These are phyloP conservation scores for Logfia minima DNA, from an alignment of 129 eudicot species.

Conservation along the genomic window DNA sequence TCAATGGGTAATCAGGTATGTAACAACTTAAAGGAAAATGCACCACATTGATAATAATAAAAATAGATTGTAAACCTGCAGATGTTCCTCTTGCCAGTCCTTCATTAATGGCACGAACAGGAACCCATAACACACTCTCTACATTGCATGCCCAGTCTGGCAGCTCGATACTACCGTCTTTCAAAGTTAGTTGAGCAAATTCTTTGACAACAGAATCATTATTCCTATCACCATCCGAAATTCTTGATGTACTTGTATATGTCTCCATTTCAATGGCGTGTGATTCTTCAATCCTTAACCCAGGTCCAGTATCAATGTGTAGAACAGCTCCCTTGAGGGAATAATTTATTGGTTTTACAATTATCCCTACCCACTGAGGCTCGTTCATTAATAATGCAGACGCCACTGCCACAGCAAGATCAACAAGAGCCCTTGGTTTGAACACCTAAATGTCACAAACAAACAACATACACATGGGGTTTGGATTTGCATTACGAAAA, in stretches of 20 bases:
- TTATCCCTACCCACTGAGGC: slow-evolving; percentile 94
- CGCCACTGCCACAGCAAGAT: slow-evolving; percentile 91
- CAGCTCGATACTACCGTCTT: slow-evolving; percentile 65
- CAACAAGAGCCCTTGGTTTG: slow-evolving; percentile 92
- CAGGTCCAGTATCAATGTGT: slow-evolving; percentile 95
- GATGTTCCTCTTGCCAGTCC: slow-evolving; percentile 69
- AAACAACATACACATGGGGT: background rate
- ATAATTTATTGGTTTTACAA: slow-evolving; percentile 74
- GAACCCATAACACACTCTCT: slow-evolving; percentile 83
- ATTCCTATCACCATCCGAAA: slow-evolving; percentile 17
- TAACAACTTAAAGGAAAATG: background rate
- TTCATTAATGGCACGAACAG: slow-evolving; percentile 76
- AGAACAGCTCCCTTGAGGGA: slow-evolving; percentile 88
- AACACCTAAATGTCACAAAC: slow-evolving; percentile 53
- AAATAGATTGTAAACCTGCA: slow-evolving; percentile 48
- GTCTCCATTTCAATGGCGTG: slow-evolving; percentile 77
- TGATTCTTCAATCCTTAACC: slow-evolving; percentile 62
- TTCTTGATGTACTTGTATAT: slow-evolving; percentile 32
- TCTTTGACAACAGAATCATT: slow-evolving; percentile 42
- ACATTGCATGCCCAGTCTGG: slow-evolving; percentile 93
- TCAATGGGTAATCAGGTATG: background rate
- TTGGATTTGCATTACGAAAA: background rate
- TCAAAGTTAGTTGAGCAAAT: slow-evolving; percentile 54
- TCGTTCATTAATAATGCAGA: slow-evolving; percentile 94
- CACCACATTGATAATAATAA: slow-evolving; percentile 2